Conservation (phyloP, 208 protist genomes). For the Acanthamoeba rhysodes region DNA sequence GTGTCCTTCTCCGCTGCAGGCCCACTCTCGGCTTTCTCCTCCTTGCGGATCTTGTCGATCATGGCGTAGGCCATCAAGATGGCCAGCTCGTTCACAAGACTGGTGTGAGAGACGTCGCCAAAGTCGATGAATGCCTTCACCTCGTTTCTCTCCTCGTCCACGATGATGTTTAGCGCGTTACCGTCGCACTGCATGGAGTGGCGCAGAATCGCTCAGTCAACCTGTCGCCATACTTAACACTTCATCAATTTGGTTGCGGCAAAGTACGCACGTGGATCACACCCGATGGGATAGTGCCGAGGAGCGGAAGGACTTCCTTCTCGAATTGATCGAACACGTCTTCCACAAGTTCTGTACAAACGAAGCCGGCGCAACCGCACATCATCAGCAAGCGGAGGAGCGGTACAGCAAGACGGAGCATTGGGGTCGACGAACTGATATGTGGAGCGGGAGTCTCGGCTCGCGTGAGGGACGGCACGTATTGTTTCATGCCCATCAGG, state of each 20-base stretch:
- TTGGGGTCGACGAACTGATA: background rate
- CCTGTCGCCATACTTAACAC: background rate
- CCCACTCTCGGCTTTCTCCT: background rate
- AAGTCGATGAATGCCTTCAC: constrained; percentile 74
- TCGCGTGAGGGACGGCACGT: background rate
- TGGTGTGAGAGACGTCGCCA: constrained; percentile 53
- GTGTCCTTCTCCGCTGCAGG: background rate
- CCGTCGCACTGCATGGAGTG: background rate
- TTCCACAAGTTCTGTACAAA: constrained; percentile 34
- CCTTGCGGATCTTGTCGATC: constrained; percentile 58
- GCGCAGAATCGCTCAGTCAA: background rate
- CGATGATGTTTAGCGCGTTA: constrained; percentile 69
- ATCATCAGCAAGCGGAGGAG: background rate
- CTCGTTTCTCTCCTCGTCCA: background rate
- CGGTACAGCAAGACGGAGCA: background rate
- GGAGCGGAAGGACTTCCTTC: constrained; percentile 31
- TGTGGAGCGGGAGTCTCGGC: background rate
- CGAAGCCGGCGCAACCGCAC: background rate
- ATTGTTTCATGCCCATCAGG: constrained; percentile 46
- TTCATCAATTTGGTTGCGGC: background rate
- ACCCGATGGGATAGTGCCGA: background rate
- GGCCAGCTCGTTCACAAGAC: constrained; percentile 42
- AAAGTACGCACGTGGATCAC: constrained; percentile 37
- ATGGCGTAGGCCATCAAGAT: constrained; percentile 71
- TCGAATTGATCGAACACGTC: constrained; percentile 55